phyloP scores from a whole-genome alignment of 2,329 filamentous ascomycete genomes.

The Lasiodiplodia sp. region DNA sequence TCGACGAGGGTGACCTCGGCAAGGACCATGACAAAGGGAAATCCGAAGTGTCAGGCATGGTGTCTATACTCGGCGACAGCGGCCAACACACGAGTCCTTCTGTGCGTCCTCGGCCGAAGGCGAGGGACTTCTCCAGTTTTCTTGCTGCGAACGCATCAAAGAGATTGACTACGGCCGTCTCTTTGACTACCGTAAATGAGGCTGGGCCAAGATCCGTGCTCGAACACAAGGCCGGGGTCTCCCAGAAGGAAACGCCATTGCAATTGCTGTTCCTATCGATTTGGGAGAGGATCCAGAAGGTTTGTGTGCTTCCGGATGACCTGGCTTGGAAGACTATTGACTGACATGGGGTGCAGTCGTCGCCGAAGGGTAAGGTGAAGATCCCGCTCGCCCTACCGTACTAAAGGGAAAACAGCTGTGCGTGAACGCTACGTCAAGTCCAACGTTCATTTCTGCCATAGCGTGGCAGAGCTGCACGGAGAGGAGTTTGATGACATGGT shows the following conservation, averaged over 20 bases:
- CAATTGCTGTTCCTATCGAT: constrained; percentile 24
- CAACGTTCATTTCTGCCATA: constrained; percentile 29
- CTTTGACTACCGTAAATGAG: constrained; percentile 2
- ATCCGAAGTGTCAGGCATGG: constrained; percentile 23
- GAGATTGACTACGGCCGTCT: constrained; percentile 3
- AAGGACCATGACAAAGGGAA: constrained; percentile 25
- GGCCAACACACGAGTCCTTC: background rate
- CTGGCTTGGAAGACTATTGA: background rate
- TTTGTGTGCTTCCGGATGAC: background rate
- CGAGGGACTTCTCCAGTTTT: constrained; percentile 11
- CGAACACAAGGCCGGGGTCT: background rate
- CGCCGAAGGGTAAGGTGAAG: background rate
- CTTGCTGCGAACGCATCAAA: constrained; percentile 10
- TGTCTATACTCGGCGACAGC: constrained; percentile 6
- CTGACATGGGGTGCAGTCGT: constrained; percentile 8
- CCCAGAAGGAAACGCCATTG: background rate
- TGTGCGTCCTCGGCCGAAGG: background rate
- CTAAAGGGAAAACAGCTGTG: constrained; percentile 18
- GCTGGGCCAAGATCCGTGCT: background rate
- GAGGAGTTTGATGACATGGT: constrained; percentile 30
- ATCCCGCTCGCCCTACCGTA: background rate
- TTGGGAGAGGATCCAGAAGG: constrained; percentile 19
- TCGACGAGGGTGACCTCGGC: constrained; percentile 29
- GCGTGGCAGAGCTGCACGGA: constrained; percentile 27
- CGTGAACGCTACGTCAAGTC: constrained; percentile 26